A percentile compares a stretch with the other conserved stretches of the same genome.
phyloP scores from a whole-genome alignment of 1,284 basidiomycete species.

The Phaffia rhodozyma region DNA sequence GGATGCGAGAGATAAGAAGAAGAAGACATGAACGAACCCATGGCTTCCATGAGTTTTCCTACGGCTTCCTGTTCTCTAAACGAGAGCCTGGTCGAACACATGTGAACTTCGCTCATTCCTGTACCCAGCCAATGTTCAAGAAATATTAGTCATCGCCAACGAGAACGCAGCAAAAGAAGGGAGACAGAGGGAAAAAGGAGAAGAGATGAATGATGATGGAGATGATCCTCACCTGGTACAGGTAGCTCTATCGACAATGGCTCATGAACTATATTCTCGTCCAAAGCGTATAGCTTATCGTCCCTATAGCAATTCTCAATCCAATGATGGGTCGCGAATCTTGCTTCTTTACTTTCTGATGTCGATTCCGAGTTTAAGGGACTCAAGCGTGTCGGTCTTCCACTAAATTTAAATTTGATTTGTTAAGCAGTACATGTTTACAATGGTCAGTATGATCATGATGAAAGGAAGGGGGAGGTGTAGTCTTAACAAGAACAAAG shows the following conservation, averaged over 20 bases:
- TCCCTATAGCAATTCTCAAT: constrained; percentile 11
- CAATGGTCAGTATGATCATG: background rate
- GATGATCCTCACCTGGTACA: background rate
- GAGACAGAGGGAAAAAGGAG: too few species aligned
- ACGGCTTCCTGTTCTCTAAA: background rate
- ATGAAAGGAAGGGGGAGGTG: background rate
- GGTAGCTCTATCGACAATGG: constrained; percentile 4
- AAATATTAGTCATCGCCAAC: too few species aligned
- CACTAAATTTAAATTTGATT: too few species aligned
- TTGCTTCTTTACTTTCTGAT: background rate
- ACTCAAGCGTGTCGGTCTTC: too few species aligned
- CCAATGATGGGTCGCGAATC: constrained; percentile 13
- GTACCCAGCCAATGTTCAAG: background rate
- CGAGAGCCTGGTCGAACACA: constrained; percentile 3
- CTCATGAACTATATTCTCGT: background rate
- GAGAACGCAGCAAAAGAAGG: too few species aligned
- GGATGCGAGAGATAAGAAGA: background rate
- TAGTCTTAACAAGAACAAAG: background rate
- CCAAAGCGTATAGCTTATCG: background rate
- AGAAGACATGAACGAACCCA: background rate
- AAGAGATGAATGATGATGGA: too few species aligned
- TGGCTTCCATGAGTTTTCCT: background rate
- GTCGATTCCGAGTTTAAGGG: too few species aligned
- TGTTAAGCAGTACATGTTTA: too few species aligned
- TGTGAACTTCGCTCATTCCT: background rate